Percentiles rank a stretch among this genome's conserved stretches.
Evolutionary conservation across 805 yeast species (phyloP).

Genomic region (Priceomyces fermenticarens): DNA sequence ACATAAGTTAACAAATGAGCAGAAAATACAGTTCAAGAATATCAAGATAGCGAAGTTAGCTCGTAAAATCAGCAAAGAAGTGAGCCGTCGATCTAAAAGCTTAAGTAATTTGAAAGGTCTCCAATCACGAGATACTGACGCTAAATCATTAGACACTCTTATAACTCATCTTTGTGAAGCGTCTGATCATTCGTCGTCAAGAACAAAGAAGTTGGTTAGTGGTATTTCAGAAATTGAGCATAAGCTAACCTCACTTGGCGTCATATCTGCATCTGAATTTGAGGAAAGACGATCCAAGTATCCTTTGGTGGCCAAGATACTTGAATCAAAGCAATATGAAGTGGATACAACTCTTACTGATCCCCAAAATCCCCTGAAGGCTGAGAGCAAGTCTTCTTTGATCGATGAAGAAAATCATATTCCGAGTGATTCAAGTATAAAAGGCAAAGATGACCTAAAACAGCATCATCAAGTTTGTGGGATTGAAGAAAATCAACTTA

Average conservation of each 20-base stretch:
- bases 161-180: constrained; percentile 7
- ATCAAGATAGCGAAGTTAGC: constrained; percentile 32
- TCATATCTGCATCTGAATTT: not conserved
- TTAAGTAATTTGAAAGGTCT: constrained; percentile 3
- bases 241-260: not conserved
- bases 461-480: too few species aligned
- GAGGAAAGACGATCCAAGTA: constrained; percentile 7
- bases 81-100: constrained; percentile 9
- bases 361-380: too few species aligned
- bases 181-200: constrained; percentile 11
- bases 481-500: too few species aligned
- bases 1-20: constrained; percentile 33
- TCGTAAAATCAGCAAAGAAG: constrained; percentile 15
- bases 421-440: too few species aligned
- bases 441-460: too few species aligned
- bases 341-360: too few species aligned
- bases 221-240: constrained; percentile 12
- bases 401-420: too few species aligned
- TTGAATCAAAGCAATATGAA: not conserved
- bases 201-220: constrained; percentile 11
- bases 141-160: constrained; percentile 3
- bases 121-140: not conserved
- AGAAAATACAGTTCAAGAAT: constrained; percentile 39
- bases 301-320: constrained; percentile 11
- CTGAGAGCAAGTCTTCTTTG: too few species aligned